Evolutionary conservation across 2,329 filamentous ascomycete genomes (phyloP), one percentile per base, ranked within the genome.

Genomic region (Conoideocrella luteorostrata): DNA sequence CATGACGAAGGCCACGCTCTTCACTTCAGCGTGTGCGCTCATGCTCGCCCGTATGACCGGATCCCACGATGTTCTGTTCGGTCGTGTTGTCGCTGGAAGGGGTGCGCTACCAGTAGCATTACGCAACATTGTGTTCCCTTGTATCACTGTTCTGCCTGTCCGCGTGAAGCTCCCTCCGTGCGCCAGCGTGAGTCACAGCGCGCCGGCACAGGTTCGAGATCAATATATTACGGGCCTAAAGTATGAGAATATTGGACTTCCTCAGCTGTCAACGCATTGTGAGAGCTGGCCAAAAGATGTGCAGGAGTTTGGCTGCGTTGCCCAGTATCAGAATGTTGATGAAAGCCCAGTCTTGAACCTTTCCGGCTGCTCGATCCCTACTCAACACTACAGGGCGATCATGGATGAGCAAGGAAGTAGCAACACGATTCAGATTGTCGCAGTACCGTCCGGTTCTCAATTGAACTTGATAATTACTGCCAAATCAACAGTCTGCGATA

Each of bases 31-130:
- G 7, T 45, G 35, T 22, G 41, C 49, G 4, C 33, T 46, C 13
- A 23, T 46, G 17, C 21, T 50, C 4, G 43, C 33, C 20, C 3
- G 28, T 20, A 22, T 44, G 3, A 40, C 47, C 1, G 21, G 40
- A 1, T 43, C 43, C 1, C 22, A 18, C 0, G 45, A 55, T 7
- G 45, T 55, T 3, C 39, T 55, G 29, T 53, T 55, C 3, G 48
- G 53, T 12, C 45, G 46, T 1, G 44, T 54, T 20, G 51, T 56
- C 0, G 55, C 51, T 2, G 51, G 51, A 3, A 46, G 53, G 6
- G 46, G 54, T 13, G 47, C 41, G 0, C 15, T 53, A 1, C 52
- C 53, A 0, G 33, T 36, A 5, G 38, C 12, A 33, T 49, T 44
- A 11, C 53, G 54, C 17, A 30, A 47, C 11, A 45, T 56, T 3